A percentile compares a stretch with the other conserved stretches of the same genome.
Evolutionary conservation across 805 yeast genomes (phyloP).

Genomic region (Wickerhamomyces rabaulensis): DNA sequence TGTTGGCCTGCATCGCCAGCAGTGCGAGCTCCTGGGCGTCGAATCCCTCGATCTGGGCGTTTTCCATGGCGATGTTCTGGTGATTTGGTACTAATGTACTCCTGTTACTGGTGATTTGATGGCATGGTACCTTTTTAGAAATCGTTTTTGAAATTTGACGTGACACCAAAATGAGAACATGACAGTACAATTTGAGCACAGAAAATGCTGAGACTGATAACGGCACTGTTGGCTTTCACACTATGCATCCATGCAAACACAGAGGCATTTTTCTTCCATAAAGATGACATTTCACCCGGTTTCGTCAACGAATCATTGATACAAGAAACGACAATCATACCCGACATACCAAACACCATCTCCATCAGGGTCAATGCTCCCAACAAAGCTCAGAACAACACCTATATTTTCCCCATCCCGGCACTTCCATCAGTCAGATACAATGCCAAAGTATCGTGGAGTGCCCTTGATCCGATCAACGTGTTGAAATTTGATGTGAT

Average conservation of each 20-base stretch:
- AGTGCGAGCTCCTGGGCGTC: background rate
- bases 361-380: background rate
- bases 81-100: no score
- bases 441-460: slow-evolving; percentile 20
- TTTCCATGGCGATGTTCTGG: background rate
- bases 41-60: background rate
- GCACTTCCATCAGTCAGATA: background rate
- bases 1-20: background rate
- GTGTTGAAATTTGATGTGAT: slow-evolving; percentile 11
- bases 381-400: background rate
- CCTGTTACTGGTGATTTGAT: no score
- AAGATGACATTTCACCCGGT: background rate
- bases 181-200: background rate
- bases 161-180: background rate
- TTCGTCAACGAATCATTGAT: background rate
- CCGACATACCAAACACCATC: background rate
- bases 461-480: slow-evolving; percentile 19
- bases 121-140: no score
- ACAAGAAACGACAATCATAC: background rate
- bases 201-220: background rate
- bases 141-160: background rate
- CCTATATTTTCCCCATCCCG: background rate
- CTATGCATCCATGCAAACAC: slow-evolving; percentile 12
- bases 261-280: slow-evolving; percentile 16
- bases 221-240: background rate